A percentile compares a stretch with the other conserved stretches of the same genome.
Conservation (phyloP, 2,329 filamentous ascomycete genomes). For the Aschersonia sp. region DNA sequence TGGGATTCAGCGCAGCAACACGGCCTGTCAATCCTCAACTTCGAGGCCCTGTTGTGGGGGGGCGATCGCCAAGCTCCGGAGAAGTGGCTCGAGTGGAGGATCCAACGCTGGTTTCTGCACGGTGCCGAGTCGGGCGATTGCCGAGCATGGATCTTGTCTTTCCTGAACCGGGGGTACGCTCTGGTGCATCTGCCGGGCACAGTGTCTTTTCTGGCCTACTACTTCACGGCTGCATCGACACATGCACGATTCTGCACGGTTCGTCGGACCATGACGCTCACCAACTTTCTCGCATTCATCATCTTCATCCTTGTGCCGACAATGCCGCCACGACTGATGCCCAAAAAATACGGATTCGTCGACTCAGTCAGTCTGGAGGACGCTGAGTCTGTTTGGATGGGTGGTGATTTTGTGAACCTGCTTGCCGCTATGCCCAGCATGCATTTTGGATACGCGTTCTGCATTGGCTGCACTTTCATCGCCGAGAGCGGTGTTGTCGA, state of each 20-base stretch:
- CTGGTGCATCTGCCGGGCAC: conserved; percentile 62
- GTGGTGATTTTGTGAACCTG: conserved; percentile 35
- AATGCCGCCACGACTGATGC: conserved; percentile 41
- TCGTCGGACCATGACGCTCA: conserved; percentile 39
- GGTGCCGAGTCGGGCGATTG: conserved; percentile 28
- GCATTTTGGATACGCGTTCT: conserved; percentile 40
- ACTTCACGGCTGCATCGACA: conserved; percentile 52
- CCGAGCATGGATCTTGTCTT: conserved; percentile 35
- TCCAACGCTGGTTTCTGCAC: conserved; percentile 44
- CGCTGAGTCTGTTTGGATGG: conserved; percentile 13
- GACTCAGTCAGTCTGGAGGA: conserved; percentile 33
- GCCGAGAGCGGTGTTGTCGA: conserved; percentile 34
- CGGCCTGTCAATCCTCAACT: conserved; percentile 3
- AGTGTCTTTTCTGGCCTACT: conserved; percentile 44
- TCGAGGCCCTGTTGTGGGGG: conserved; percentile 5
- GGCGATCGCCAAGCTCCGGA: conserved; percentile 3
- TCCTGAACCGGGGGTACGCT: conserved; percentile 54
- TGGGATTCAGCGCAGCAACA: conserved; percentile 23
- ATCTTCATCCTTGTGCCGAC: conserved; percentile 41
- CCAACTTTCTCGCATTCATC: conserved; percentile 39
- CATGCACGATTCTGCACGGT: conserved; percentile 36
- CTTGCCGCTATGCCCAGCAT: conserved; percentile 42
- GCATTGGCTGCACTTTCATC: conserved; percentile 34
- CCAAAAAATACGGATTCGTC: conserved; percentile 39
- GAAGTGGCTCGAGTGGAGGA: conserved; percentile 10